Evolutionary conservation across 2,329 filamentous ascomycete genomes (phyloP).

Genomic region (Alternaria tenuissima): DNA sequence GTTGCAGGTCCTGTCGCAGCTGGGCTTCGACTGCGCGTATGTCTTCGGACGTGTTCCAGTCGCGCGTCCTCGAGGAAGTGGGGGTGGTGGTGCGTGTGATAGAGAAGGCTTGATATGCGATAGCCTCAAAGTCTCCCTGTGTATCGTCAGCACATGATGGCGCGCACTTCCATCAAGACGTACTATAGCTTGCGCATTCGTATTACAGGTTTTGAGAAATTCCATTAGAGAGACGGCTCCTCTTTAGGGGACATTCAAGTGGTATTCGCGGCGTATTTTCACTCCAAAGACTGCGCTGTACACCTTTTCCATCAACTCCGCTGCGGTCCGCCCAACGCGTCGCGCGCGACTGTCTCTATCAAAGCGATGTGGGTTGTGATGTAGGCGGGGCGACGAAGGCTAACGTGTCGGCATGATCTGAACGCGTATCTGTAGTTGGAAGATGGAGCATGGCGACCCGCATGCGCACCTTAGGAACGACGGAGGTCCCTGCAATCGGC

Average conservation of each 20-base stretch:
- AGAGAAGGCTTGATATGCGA: slow-evolving; percentile 49
- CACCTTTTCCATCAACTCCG: slow-evolving; percentile 50
- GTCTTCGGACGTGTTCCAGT: slow-evolving; percentile 36
- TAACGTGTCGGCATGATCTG: slow-evolving; percentile 37
- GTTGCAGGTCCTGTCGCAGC: slow-evolving; percentile 36
- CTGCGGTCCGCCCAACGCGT: slow-evolving; percentile 24
- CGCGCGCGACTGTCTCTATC: slow-evolving; percentile 25
- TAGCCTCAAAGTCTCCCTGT: slow-evolving; percentile 49
- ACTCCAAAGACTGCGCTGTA: slow-evolving; percentile 45
- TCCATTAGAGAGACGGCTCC: slow-evolving; percentile 48
- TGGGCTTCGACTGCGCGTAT: slow-evolving; percentile 42
- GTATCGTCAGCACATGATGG: slow-evolving; percentile 21
- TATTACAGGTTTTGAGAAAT: slow-evolving; percentile 49
- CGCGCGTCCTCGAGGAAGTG: slow-evolving; percentile 19
- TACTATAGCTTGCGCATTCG: slow-evolving; percentile 52
- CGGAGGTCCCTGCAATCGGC: neutral
- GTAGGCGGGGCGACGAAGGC: slow-evolving; percentile 16
- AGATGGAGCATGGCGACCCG: slow-evolving; percentile 41
- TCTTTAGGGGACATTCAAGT: slow-evolving; percentile 50
- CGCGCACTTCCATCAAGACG: neutral
- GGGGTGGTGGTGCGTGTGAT: slow-evolving; percentile 33
- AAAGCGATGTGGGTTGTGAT: slow-evolving; percentile 5
- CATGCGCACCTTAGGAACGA: slow-evolving; percentile 5
- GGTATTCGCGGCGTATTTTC: slow-evolving; percentile 47
- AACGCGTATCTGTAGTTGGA: slow-evolving; percentile 17